Evolutionary conservation across 441 rosid genomes (phyloP), one percentile per base, ranked within the genome.

Genomic region (Erodium moschatum): DNA sequence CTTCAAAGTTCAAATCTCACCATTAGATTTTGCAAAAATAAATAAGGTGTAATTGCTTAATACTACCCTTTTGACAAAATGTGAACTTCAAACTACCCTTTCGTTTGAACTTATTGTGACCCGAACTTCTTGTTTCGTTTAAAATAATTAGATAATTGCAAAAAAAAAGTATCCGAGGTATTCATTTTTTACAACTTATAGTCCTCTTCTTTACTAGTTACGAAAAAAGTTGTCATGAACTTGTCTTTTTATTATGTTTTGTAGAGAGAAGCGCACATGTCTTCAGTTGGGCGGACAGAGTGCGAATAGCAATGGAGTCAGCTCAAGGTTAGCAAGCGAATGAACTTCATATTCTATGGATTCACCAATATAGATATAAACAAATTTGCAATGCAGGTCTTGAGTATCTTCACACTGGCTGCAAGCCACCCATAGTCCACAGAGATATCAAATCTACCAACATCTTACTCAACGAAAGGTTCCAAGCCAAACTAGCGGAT

Each of bases 391-490:
- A 18, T 46, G 50, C 18, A 67, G 70, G 70, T 2, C 5, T 67
- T 21, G 70, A 67, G 63, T 67, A 67, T 52, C 48, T 67, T 40
- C 70, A 67, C 50, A 12, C 16, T 48, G 70, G 70, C 13, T 48
- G 61, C 19, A 67, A 16, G 42, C 70, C 70, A 11, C 63, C 61
- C 20, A 50, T 67, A 9, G 48, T 67, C 60, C 70, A 67, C 40
- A 67, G 70, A 67, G 70, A 67, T 13, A 11, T 67, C 33, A 67
- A 67, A 19, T 38, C 70, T 3, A 19, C 70, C 3, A 67, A 67
- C 20, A 67, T 67, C 9, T 21, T 67, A 11, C 44, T 67, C 0
- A 54, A 50, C 7, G 70, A 46, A 21, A 46, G 27, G 10, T 6
- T 67, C 56, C 70, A 46, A 20, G 70, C 70, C 35, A 67, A 67